These are phyloP conservation scores for Pulveroboletus sp. DNA, from an alignment of 768 basidiomycete species.

Conservation along the genomic window DNA sequence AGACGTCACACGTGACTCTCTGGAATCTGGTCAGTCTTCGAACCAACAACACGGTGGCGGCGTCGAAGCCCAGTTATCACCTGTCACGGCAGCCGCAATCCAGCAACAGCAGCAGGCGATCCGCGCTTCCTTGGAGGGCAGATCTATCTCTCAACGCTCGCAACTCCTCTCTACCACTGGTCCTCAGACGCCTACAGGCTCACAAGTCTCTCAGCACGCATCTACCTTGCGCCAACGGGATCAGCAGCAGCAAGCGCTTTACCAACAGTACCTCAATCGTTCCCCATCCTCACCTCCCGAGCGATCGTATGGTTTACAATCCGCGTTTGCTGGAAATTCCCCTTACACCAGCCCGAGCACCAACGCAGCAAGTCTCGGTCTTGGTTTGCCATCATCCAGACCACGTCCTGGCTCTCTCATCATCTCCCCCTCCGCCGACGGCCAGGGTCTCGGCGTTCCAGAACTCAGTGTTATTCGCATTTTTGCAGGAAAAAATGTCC, in stretches of 20 bases:
- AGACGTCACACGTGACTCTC: constrained; percentile 49
- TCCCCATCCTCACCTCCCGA: constrained; percentile 80
- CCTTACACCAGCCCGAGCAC: constrained; percentile 39
- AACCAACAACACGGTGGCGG: constrained; percentile 34
- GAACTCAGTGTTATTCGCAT: constrained; percentile 93
- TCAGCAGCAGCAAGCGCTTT: constrained; percentile 82
- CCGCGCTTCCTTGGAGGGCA: constrained; percentile 18
- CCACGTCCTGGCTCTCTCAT: constrained; percentile 78
- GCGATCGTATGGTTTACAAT: constrained; percentile 71
- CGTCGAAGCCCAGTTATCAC: constrained; percentile 39
- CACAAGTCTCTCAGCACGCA: constrained; percentile 56
- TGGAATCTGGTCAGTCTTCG: constrained; percentile 59
- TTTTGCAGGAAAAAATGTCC: constrained; percentile 86
- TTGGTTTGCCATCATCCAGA: constrained; percentile 49
- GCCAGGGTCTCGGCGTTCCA: constrained; percentile 59
- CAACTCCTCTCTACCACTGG: constrained; percentile 18
- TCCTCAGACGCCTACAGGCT: constrained; percentile 30
- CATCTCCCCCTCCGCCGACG: constrained; percentile 58
- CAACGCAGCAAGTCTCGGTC: constrained; percentile 39
- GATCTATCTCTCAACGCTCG: constrained; percentile 20
- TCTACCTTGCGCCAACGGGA: constrained; percentile 79
- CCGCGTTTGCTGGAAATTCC: constrained; percentile 52
- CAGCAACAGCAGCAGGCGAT: constrained; percentile 53
- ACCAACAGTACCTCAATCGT: constrained; percentile 84
- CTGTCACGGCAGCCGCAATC: constrained; percentile 49